Conservation (phyloP, 148 eudicot species). For the Heliamphora exappendiculata region DNA sequence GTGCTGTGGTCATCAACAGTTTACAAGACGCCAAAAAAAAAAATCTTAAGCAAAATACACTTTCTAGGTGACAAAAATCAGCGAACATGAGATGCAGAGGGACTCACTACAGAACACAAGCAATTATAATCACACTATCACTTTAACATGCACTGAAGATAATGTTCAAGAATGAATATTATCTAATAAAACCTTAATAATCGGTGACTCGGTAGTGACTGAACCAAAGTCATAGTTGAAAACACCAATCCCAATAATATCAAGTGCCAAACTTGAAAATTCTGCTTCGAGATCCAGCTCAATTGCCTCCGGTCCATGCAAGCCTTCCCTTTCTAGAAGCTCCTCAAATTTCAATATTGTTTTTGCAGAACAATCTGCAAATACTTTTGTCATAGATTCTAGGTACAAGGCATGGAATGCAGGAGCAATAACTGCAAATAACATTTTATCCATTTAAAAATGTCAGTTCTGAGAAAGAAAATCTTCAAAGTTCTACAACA, state of each 20-base stretch:
- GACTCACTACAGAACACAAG: neutral
- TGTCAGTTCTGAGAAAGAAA: constrained; percentile 3
- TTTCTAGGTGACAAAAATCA: neutral
- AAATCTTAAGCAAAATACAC: neutral
- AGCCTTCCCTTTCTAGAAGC: constrained; percentile 41
- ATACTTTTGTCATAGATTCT: constrained; percentile 89
- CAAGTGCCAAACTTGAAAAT: constrained; percentile 95
- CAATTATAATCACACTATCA: neutral
- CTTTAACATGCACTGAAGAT: neutral
- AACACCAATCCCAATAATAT: constrained; percentile 96
- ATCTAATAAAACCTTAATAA: constrained; percentile 64
- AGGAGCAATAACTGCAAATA: constrained; percentile 85
- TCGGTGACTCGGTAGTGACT: constrained; percentile 89
- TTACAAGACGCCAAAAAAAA: neutral
- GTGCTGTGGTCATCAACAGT: neutral
- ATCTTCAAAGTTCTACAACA: neutral
- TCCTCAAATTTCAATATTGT: constrained; percentile 67
- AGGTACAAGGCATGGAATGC: constrained; percentile 89
- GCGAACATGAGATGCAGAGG: neutral
- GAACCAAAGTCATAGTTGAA: constrained; percentile 97
- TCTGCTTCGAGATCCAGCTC: constrained; percentile 96
- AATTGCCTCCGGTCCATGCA: constrained; percentile 32
- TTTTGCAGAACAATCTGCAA: constrained; percentile 68
- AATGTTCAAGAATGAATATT: neutral
- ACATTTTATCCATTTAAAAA: neutral